Percentiles rank a stretch among this genome's conserved stretches.
Evolutionary conservation across 352 stramenopile species (phyloP).

Genomic region (Phytophthora ramorum): DNA sequence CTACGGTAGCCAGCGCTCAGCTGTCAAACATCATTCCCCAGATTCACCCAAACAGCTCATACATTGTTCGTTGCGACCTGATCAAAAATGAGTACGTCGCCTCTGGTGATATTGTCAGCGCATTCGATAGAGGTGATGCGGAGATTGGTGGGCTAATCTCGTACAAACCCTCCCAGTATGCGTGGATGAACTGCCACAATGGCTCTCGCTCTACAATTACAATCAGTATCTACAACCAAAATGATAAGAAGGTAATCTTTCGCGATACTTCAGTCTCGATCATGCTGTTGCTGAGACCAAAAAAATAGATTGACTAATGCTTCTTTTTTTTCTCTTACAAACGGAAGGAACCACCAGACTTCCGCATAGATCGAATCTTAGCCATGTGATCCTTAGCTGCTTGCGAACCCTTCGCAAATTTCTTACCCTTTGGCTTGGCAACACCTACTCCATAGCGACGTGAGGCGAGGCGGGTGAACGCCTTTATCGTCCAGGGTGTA

Average conservation of each 20-base stretch:
- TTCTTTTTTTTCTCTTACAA: slow-evolving; percentile 5
- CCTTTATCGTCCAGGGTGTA: no score
- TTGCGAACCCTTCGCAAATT: slow-evolving; percentile 3
- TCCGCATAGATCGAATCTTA: slow-evolving; percentile 7
- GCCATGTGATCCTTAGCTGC: slow-evolving; percentile 17
- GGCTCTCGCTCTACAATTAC: slow-evolving; percentile 17
- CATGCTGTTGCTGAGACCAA: slow-evolving; percentile 14
- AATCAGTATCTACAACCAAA: slow-evolving; percentile 20
- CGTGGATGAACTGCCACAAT: slow-evolving; percentile 22
- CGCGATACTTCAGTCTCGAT: slow-evolving; percentile 18
- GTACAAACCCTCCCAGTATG: slow-evolving; percentile 28
- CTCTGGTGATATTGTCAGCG: slow-evolving; percentile 10
- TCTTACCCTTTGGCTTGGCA: slow-evolving; percentile 5
- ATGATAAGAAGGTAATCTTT: slow-evolving; percentile 8
- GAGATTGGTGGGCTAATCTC: slow-evolving; percentile 11
- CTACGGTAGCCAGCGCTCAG: slow-evolving; percentile 6
- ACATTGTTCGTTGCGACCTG: slow-evolving; percentile 29
- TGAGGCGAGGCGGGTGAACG: no score
- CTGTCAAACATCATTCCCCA: slow-evolving; percentile 21
- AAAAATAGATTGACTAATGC: slow-evolving; percentile 4
- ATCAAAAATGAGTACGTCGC: slow-evolving; percentile 29
- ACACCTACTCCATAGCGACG: slow-evolving; percentile 24
- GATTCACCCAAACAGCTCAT: slow-evolving; percentile 17
- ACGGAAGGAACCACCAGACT: no score
- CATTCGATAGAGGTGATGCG: slow-evolving; percentile 15